Percentiles rank a stretch among this genome's conserved stretches.
Conservation (phyloP, 129 eudicot species). For the Centella asiatica region DNA sequence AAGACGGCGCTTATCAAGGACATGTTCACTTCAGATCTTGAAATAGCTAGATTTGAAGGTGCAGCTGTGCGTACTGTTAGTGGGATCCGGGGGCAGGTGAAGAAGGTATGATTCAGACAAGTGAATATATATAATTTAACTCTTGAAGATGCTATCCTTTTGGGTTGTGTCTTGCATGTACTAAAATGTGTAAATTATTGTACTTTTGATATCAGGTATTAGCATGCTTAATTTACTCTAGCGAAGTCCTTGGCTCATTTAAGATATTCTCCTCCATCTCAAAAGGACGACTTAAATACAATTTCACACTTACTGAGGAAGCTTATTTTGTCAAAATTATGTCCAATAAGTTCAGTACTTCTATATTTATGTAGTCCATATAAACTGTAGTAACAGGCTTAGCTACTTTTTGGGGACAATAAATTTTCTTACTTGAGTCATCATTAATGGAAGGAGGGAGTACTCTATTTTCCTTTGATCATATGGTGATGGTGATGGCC, state of each 20-base stretch:
- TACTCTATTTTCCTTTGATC: too few relatives aligned
- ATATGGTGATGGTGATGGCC: conserved; percentile 3
- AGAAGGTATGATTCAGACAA: conserved; percentile 52
- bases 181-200: not conserved
- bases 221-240: not conserved
- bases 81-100: conserved; percentile 95
- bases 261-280: not conserved
- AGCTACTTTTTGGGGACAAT: too few relatives aligned
- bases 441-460: too few relatives aligned
- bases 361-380: too few relatives aligned
- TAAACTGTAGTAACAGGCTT: too few relatives aligned
- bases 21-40: conserved; percentile 98
- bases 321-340: too few relatives aligned
- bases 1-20: conserved; percentile 88
- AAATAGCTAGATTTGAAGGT: conserved; percentile 90
- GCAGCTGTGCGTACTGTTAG: conserved; percentile 87
- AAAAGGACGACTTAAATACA: too few relatives aligned
- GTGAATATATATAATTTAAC: not conserved
- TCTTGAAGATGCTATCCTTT: not conserved
- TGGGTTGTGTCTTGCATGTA: not conserved
- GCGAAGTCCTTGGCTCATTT: not conserved
- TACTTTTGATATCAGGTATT: not conserved
- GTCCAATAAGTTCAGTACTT: too few relatives aligned
- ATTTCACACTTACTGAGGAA: too few relatives aligned
- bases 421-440: too few relatives aligned